Conservation (phyloP, 805 yeast genomes). For the Sugiyamaella mastotermitis region DNA sequence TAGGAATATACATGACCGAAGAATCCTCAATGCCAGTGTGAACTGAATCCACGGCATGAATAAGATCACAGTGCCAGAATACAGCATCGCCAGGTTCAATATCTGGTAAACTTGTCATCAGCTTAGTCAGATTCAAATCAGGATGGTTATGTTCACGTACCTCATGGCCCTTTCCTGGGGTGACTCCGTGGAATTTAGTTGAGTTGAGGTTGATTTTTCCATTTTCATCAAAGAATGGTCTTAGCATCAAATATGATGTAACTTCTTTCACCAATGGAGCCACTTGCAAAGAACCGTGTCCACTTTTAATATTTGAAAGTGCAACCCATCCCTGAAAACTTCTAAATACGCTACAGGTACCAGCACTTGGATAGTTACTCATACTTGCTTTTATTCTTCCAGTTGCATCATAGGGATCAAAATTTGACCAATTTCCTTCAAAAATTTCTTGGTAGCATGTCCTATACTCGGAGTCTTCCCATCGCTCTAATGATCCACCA, state of each 20-base stretch:
- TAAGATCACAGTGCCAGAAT: slow-evolving; percentile 39
- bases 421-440: slow-evolving; percentile 37
- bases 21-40: slow-evolving; percentile 34
- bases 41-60: slow-evolving; percentile 37
- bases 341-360: slow-evolving; percentile 35
- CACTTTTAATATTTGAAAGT: slow-evolving; percentile 31
- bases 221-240: slow-evolving; percentile 33
- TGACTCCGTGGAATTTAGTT: slow-evolving; percentile 35
- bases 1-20: slow-evolving; percentile 35
- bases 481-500: slow-evolving; percentile 39
- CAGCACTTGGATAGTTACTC: slow-evolving; percentile 30
- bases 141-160: slow-evolving; percentile 30
- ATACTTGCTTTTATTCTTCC: slow-evolving; percentile 32
- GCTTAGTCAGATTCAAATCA: slow-evolving; percentile 29
- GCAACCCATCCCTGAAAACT: slow-evolving; percentile 43
- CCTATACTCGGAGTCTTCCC: slow-evolving; percentile 40
- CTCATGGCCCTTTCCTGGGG: slow-evolving; percentile 35
- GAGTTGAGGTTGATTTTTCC: slow-evolving; percentile 12
- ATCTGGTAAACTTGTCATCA: slow-evolving; percentile 34
- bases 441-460: slow-evolving; percentile 33
- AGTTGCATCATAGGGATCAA: slow-evolving; percentile 36
- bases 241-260: slow-evolving; percentile 35
- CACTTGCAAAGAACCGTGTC: slow-evolving; percentile 37
- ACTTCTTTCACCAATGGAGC: slow-evolving; percentile 34
- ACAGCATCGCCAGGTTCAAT: slow-evolving; percentile 40